phyloP scores from a whole-genome alignment of 306 rosid species.

The Crataegus laevigata region DNA sequence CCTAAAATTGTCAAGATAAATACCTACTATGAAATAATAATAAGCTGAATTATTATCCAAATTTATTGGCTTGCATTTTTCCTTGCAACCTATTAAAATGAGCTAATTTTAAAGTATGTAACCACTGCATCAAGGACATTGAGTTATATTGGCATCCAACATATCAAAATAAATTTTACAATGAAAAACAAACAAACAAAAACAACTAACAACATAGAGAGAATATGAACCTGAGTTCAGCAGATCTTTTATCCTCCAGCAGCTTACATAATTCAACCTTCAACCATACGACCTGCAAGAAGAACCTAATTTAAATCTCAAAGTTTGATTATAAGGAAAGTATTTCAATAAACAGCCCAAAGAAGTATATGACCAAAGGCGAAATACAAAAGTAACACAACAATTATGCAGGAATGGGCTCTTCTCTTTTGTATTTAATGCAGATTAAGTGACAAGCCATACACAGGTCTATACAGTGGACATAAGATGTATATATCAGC shows the following conservation, averaged over 20 bases:
- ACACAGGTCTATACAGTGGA: neutral
- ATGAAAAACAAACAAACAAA: neutral
- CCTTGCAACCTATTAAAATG: neutral
- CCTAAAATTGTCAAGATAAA: neutral
- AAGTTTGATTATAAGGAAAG: slow-evolving; percentile 7
- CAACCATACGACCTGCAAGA: slow-evolving; percentile 76
- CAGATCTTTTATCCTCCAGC: slow-evolving; percentile 89
- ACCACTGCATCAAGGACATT: neutral
- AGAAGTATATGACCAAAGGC: neutral
- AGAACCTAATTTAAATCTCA: slow-evolving; percentile 21
- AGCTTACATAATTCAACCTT: slow-evolving; percentile 79
- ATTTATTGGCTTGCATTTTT: neutral
- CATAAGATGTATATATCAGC: neutral
- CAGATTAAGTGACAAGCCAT: neutral
- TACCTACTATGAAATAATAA: neutral
- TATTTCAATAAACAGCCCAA: neutral
- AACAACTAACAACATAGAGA: neutral
- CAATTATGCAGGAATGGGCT: neutral
- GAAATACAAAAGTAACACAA: neutral
- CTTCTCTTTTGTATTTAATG: neutral
- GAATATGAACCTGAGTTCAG: slow-evolving; percentile 65
- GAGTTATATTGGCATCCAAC: neutral
- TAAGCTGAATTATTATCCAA: neutral
- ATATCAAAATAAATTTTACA: neutral
- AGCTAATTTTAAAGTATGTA: neutral